Evolutionary conservation across 257 asterid genomes (phyloP).

Genomic region (Solanum okadae): DNA sequence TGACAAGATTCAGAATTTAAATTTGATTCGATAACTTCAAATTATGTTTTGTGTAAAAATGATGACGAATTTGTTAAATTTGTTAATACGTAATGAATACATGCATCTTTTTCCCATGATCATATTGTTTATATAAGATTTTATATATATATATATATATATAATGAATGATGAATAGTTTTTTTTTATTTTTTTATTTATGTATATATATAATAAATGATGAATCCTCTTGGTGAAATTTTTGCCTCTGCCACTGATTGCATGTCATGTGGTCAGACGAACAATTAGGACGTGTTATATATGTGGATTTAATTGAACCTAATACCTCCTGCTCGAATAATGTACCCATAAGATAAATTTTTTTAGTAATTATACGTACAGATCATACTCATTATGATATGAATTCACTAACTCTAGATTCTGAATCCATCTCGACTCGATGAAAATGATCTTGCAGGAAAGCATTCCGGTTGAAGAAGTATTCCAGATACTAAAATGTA

Average conservation of each 20-base stretch:
- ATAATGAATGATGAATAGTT: too few species aligned
- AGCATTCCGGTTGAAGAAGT: conserved; percentile 71
- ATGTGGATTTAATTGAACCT: neutral
- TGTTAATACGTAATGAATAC: neutral
- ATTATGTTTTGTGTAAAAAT: neutral
- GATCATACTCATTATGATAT: neutral
- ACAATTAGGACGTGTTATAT: neutral
- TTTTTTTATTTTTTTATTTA: too few species aligned
- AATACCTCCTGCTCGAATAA: neutral
- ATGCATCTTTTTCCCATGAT: too few species aligned
- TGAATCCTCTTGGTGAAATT: neutral
- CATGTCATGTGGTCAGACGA: neutral
- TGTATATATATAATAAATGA: neutral
- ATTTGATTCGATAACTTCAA: neutral
- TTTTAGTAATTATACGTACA: neutral
- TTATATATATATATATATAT: too few species aligned
- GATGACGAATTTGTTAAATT: neutral
- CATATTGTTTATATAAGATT: too few species aligned
- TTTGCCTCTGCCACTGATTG: neutral
- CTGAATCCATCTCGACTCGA: neutral
- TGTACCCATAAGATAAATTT: too few species aligned
- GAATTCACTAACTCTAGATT: neutral
- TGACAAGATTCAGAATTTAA: neutral
- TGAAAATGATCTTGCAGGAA: conserved; percentile 26
- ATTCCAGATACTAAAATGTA: conserved; percentile 43